phyloP scores from a whole-genome alignment of 129 eudicot genomes.

The Tagetes erecta region DNA sequence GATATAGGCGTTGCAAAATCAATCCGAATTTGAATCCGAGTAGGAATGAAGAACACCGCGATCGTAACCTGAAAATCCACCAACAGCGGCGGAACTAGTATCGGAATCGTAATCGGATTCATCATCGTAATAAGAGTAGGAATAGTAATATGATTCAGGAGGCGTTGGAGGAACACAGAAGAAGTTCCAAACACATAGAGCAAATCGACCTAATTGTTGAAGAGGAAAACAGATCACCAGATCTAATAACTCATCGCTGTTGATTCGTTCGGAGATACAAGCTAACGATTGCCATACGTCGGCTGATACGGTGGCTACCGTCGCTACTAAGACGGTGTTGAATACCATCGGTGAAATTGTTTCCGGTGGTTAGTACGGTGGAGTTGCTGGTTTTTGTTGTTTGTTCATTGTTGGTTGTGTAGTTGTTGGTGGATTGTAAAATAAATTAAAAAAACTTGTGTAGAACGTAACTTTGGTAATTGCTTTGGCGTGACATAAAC shows the following conservation, averaged over 20 bases:
- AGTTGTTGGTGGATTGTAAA: constrained; percentile 8
- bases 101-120: constrained; percentile 36
- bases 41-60: constrained; percentile 29
- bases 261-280: constrained; percentile 48
- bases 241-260: constrained; percentile 45
- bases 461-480: constrained; percentile 11
- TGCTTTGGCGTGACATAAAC: too few species aligned
- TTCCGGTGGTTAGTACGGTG: not conserved
- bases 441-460: not conserved
- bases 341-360: constrained; percentile 40
- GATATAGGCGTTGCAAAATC: constrained; percentile 7
- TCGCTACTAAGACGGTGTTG: constrained; percentile 47
- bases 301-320: constrained; percentile 55
- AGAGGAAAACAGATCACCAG: constrained; percentile 58
- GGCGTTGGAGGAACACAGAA: constrained; percentile 59
- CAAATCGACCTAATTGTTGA: constrained; percentile 53
- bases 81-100: constrained; percentile 23
- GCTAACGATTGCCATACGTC: constrained; percentile 56
- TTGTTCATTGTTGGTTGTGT: constrained; percentile 20
- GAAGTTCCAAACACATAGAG: constrained; percentile 49
- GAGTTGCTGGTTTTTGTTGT: constrained; percentile 18
- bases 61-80: constrained; percentile 31
- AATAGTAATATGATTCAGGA: constrained; percentile 23
- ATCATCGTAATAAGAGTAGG: constrained; percentile 21
- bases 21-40: constrained; percentile 49